These are phyloP conservation scores for Annulohypoxylon maeteangense DNA, from an alignment of 495 filamentous ascomycete species.

Conservation along the genomic window DNA sequence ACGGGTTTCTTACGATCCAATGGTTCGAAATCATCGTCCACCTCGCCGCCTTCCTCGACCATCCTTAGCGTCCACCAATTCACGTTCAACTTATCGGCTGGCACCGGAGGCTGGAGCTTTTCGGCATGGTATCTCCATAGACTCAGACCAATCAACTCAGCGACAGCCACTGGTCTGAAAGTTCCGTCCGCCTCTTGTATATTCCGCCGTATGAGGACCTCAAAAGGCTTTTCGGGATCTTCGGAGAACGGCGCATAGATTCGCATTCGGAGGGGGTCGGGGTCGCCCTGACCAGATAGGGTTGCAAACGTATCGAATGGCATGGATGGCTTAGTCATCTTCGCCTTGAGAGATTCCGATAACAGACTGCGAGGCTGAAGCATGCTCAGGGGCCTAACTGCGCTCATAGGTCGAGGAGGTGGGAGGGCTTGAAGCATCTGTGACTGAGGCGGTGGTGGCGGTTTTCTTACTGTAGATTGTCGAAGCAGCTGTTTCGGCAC, in stretches of 20 bases:
- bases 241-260: slow-evolving; percentile 88
- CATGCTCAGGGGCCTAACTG: slow-evolving; percentile 81
- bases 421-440: slow-evolving; percentile 79
- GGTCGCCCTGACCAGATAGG: slow-evolving; percentile 86
- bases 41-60: slow-evolving; percentile 87
- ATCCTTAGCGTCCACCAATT: slow-evolving; percentile 94
- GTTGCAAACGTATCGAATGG: slow-evolving; percentile 87
- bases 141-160: slow-evolving; percentile 88
- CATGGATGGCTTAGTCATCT: slow-evolving; percentile 79
- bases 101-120: slow-evolving; percentile 75
- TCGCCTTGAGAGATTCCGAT: slow-evolving; percentile 75
- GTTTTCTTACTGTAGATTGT: slow-evolving; percentile 59
- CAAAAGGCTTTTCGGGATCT: slow-evolving; percentile 73
- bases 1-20: slow-evolving; percentile 82
- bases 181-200: slow-evolving; percentile 74
- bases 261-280: slow-evolving; percentile 82
- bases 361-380: slow-evolving; percentile 80
- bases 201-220: slow-evolving; percentile 81
- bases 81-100: slow-evolving; percentile 76
- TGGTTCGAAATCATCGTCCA: slow-evolving; percentile 94
- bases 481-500: slow-evolving; percentile 64
- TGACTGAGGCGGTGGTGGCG: slow-evolving; percentile 60
- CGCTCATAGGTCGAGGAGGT: slow-evolving; percentile 91
- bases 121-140: slow-evolving; percentile 90
- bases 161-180: slow-evolving; percentile 77